Percentiles rank a stretch among this genome's conserved stretches.
These are phyloP conservation scores for Alliaria petiolata DNA, from an alignment of 345 rosid species.

Conservation along the genomic window DNA sequence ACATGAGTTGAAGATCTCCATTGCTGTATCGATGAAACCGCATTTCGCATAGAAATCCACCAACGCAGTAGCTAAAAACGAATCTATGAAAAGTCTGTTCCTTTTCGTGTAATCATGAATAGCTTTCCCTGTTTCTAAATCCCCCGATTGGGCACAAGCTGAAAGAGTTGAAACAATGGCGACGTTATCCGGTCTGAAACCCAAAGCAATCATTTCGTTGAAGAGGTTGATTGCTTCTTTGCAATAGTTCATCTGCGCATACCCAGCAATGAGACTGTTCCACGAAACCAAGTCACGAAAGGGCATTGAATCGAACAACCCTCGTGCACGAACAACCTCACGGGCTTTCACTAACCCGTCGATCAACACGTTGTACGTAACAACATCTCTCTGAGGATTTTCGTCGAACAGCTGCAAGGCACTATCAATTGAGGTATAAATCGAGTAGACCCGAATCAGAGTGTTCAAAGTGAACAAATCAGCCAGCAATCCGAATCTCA, in stretches of 20 bases:
- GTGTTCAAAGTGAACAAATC: conserved; percentile 58
- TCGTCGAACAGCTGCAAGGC: conserved; percentile 52
- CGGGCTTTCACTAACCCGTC: conserved; percentile 55
- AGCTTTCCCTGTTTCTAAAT: conserved; percentile 47
- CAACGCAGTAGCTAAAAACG: conserved; percentile 63
- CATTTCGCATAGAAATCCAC: conserved; percentile 70
- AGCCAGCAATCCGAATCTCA: conserved; percentile 45
- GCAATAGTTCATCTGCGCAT: conserved; percentile 39
- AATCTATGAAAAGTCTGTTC: conserved; percentile 38
- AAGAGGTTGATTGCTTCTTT: conserved; percentile 51
- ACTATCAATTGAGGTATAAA: not conserved
- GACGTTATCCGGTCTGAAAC: conserved; percentile 44
- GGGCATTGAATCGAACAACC: conserved; percentile 56
- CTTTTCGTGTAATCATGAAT: conserved; percentile 41
- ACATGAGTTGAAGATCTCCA: conserved; percentile 43
- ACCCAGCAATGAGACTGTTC: conserved; percentile 67
- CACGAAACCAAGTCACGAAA: conserved; percentile 60
- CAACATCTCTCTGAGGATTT: conserved; percentile 49
- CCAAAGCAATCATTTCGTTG: conserved; percentile 40
- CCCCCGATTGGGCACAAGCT: conserved; percentile 70
- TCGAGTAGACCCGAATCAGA: conserved; percentile 39
- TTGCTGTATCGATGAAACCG: conserved; percentile 48
- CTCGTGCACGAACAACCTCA: conserved; percentile 43
- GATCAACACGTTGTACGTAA: conserved; percentile 57
- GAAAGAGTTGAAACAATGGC: conserved; percentile 76